These are phyloP conservation scores for Gracilaria caudata DNA, from an alignment of 23 red algal genomes.

Conservation along the genomic window DNA sequence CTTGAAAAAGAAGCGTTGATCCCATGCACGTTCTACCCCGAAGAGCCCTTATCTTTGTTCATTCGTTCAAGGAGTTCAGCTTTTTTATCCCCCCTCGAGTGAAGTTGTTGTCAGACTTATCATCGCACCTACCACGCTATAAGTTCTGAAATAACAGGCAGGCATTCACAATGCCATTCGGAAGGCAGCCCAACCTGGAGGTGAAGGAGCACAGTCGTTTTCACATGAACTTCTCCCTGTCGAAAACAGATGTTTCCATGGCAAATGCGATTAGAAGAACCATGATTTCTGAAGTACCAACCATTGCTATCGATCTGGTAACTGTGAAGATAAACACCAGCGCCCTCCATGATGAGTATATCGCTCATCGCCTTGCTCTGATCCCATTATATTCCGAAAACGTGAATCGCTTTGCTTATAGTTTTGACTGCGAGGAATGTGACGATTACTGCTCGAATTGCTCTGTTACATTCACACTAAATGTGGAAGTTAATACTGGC, in stretches of 20 bases:
- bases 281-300: constrained; percentile 96
- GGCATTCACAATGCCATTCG: constrained; percentile 27
- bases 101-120: too few relatives aligned
- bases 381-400: constrained; percentile 75
- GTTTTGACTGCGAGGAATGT: constrained; percentile 82
- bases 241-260: constrained; percentile 79
- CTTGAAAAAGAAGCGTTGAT: too few relatives aligned
- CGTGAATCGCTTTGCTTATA: constrained; percentile 64
- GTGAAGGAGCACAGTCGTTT: constrained; percentile 33
- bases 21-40: too few relatives aligned
- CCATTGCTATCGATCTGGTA: constrained; percentile 96
- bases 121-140: too few relatives aligned
- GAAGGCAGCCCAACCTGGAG: constrained; percentile 32
- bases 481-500: constrained; percentile 25
- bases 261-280: constrained; percentile 92
- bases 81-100: too few relatives aligned
- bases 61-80: too few relatives aligned
- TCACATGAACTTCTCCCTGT: constrained; percentile 62
- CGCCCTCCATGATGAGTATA: constrained; percentile 87
- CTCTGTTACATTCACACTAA: constrained; percentile 66
- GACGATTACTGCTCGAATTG: constrained; percentile 81
- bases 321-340: constrained; percentile 87
- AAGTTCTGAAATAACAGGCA: background rate
- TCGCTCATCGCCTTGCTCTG: constrained; percentile 91
- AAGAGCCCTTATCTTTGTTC: too few relatives aligned